Evolutionary conservation across 495 filamentous ascomycete genomes (phyloP).

Genomic region (Trichoderma reesei): DNA sequence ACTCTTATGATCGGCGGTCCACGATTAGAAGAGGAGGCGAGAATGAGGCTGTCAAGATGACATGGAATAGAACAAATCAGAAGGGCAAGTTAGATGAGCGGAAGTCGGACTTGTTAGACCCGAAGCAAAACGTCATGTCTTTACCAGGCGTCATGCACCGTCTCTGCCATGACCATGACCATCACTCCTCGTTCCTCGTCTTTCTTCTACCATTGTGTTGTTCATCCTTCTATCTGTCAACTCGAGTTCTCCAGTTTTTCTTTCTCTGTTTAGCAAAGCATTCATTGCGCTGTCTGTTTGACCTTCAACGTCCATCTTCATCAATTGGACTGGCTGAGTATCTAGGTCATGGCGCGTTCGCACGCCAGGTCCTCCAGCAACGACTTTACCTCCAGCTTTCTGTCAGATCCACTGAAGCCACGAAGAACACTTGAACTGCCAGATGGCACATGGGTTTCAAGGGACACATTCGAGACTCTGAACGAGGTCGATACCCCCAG

Average conservation of each 20-base stretch:
- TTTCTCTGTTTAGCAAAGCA: background rate
- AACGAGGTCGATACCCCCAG: background rate
- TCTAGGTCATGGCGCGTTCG: background rate
- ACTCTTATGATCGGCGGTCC: background rate
- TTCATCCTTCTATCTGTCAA: background rate
- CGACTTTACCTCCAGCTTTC: background rate
- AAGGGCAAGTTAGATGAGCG: background rate
- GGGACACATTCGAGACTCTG: background rate
- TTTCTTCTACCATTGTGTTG: background rate
- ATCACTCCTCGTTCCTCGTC: background rate
- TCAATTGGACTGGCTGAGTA: background rate
- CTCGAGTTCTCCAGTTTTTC: background rate
- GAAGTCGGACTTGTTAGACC: background rate
- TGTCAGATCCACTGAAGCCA: background rate
- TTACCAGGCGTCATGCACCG: too few relatives aligned
- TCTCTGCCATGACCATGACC: too few relatives aligned
- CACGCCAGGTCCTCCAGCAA: slow-evolving; percentile 3
- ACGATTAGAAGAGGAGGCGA: background rate
- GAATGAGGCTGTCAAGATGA: background rate
- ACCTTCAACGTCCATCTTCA: background rate
- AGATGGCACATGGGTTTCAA: background rate
- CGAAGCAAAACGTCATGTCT: background rate
- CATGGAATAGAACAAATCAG: background rate
- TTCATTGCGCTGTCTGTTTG: too few relatives aligned
- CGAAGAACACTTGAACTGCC: background rate